Base-by-base conservation (phyloP, 2,329 filamentous ascomycete genomes). In the Curvularia hawaiiensis region DNA sequence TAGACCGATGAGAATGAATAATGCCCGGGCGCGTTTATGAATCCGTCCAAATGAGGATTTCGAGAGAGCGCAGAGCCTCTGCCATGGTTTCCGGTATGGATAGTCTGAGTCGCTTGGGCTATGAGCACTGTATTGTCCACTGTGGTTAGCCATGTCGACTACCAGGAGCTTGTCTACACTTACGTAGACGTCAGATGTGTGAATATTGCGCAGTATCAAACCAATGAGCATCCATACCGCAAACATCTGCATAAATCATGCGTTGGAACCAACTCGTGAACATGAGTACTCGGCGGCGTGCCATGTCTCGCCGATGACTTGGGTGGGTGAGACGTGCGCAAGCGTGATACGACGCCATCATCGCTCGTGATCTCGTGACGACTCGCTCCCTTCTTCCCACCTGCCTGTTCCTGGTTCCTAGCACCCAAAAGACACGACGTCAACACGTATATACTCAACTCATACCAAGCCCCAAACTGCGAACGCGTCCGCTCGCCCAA, bases 291-390 rank as follows among this genome's bases (percentile, higher is more conserved):
- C 44, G 43, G 61, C 52, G 48, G 60, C 53, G 58, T 33, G 53
- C 52, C 26, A 50, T 20, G 16, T 58, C 56, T 66, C 59, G 63
- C 65, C 62, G 50, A 64, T 56, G 54, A 51, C 52, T 52, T 57
- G 61, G 64, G 61, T 41, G 39, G 49, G 54, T 47, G 58, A 56
- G 58, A 61, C 62, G 60, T 63, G 62, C 59, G 47, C 64, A 67
- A 62, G 65, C 68, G 67, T 63, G 61, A 70, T 60, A 64, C 61
- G 47, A 63, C 57, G 58, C 60, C 55, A 53, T 52, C 48, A 39
- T 47, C 20, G 58, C 69, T 66, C 67, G 66, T 70, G 68, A 68
- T 64, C 54, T 56, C 56, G 45, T 47, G 45, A 50, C 47, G 56
- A 60, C 61, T 56, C 62, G 48, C 56, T 54, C 56, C 24, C 55